Base-by-base conservation (phyloP, 345 rosid genomes). In the Moricandia moricandioides region DNA sequence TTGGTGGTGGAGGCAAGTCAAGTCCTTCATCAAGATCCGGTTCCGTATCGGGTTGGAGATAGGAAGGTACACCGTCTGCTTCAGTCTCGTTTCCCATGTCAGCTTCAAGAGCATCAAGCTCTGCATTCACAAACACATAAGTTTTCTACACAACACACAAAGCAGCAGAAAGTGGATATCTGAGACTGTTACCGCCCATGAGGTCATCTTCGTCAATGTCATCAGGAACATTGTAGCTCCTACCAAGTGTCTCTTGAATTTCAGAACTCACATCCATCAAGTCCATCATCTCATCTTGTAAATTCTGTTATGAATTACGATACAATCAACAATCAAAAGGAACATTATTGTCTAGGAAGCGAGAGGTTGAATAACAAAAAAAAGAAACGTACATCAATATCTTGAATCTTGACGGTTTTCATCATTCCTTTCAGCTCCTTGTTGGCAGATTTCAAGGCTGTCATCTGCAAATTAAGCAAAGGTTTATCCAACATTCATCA, bases 201-300 rank as follows among this genome's bases (percentile, higher is more conserved):
- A 95, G 98, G 45, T 95, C 99, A 7, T 92, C 99, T 83, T 95
- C 99, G 5, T 95, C 99, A 69, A 95, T 90, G 77, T 92, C 97
- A 84, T 95, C 98, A 29, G 99, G 99, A 59, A 95, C 94, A 73
- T 62, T 88, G 79, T 95, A 92, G 82, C 96, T 92, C 83, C 97
- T 86, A 56, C 99, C 99, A 16, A 96, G 78, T 24, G 95, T 88
- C 82, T 96, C 99, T 85, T 96, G 99, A 74, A 96, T 92, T 82
- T 96, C 99, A 11, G 71, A 83, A 69, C 99, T 96, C 70, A 85
- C 94, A 80, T 96, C 99, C 99, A 96, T 92, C 56, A 94, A 75
- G 85, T 94, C 99, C 94, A 86, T 88, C 99, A 96, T 96, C 83
- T 96, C 99, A 83, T 96, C 99, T 92, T 96, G 99, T 84, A 96